Percentiles rank a stretch among this genome's conserved stretches.
These are phyloP conservation scores for Suhomyces ambrosiae DNA, from an alignment of 1,139 yeast species.

Conservation along the genomic window DNA sequence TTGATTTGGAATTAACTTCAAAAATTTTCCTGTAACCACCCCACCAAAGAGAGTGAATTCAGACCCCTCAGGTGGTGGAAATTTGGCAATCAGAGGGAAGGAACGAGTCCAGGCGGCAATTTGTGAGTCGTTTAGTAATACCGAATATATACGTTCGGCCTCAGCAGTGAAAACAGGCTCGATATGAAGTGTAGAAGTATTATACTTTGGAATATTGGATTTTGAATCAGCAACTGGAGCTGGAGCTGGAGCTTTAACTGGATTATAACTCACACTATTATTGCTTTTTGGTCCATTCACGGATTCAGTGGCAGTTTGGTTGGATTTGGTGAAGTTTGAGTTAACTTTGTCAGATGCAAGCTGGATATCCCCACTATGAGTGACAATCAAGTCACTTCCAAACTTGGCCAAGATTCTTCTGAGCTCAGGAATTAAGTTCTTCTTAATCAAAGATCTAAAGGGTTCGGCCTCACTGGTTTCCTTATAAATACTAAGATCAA, in stretches of 20 bases:
- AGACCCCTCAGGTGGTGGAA: slow-evolving; percentile 61
- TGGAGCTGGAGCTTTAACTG: slow-evolving; percentile 21
- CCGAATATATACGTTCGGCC: slow-evolving; percentile 78
- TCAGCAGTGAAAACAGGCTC: slow-evolving; percentile 85
- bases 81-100: slow-evolving; percentile 55
- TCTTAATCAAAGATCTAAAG: slow-evolving; percentile 55
- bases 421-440: slow-evolving; percentile 66
- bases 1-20: slow-evolving; percentile 58
- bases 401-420: slow-evolving; percentile 61
- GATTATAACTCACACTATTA: background rate
- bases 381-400: slow-evolving; percentile 73
- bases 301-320: slow-evolving; percentile 39
- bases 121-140: slow-evolving; percentile 73
- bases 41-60: slow-evolving; percentile 81
- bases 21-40: slow-evolving; percentile 73
- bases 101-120: slow-evolving; percentile 91
- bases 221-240: slow-evolving; percentile 9
- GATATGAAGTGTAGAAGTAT: slow-evolving; percentile 76
- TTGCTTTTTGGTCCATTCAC: background rate
- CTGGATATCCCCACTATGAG: slow-evolving; percentile 87
- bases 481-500: slow-evolving; percentile 68
- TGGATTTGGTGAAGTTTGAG: slow-evolving; percentile 66
- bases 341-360: slow-evolving; percentile 64
- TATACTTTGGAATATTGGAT: slow-evolving; percentile 55
- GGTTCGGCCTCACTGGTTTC: slow-evolving; percentile 57